phyloP scores from a whole-genome alignment of 176 grass and related monocot species.

The Otatea glauca region DNA sequence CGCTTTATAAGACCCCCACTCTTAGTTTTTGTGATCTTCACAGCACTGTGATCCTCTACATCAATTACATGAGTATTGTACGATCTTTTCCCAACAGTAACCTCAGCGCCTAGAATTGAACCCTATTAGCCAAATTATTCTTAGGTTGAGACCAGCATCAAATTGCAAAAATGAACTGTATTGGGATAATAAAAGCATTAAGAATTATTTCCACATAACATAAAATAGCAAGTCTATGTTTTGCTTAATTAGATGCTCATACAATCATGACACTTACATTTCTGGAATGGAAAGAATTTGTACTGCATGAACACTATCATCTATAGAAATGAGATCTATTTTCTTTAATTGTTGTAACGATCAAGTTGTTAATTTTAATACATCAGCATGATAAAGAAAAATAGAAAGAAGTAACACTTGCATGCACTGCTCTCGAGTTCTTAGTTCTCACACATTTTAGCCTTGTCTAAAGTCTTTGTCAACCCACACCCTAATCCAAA shows the following conservation, averaged over 20 bases:
- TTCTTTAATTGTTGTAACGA: not conserved
- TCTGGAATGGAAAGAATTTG: not conserved
- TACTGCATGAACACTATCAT: not conserved
- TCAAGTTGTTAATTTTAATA: not conserved
- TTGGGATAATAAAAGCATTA: not conserved
- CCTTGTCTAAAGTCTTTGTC: not conserved
- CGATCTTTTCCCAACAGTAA: constrained; percentile 73
- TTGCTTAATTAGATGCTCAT: not conserved
- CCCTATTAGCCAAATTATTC: constrained; percentile 90
- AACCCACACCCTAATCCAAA: constrained; percentile 31
- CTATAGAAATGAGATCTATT: constrained; percentile 1
- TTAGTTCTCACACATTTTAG: not conserved
- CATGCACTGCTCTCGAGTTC: constrained; percentile 3
- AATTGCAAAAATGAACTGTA: constrained; percentile 14
- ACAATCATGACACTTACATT: not conserved
- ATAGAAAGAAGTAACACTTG: constrained; percentile 3
- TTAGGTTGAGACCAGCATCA: constrained; percentile 57
- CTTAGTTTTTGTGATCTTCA: constrained; percentile 52
- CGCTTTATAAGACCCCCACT: constrained; percentile 69
- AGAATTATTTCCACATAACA: constrained; percentile 7
- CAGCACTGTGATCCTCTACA: constrained; percentile 54
- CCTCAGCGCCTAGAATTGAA: constrained; percentile 95
- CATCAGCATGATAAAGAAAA: not conserved
- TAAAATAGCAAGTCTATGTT: not conserved
- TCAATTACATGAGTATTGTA: constrained; percentile 80